Base-by-base conservation (phyloP, 345 rosid genomes). In the Aegle marmelos region DNA sequence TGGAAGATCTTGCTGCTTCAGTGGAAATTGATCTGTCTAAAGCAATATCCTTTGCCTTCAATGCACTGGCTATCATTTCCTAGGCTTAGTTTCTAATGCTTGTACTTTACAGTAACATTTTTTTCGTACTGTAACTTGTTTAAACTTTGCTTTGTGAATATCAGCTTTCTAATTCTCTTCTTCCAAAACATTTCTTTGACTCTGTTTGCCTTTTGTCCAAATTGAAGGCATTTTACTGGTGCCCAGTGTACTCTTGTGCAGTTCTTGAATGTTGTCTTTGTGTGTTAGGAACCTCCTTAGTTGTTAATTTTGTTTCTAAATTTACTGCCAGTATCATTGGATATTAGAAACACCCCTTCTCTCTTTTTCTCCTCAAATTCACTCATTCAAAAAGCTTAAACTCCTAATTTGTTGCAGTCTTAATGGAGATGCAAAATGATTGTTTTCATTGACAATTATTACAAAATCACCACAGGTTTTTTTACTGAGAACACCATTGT, bases 1-100 rank as follows among this genome's bases (percentile, higher is more conserved):
- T 94, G 82, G 97, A 92, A 85, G 98, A 96, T 81, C 92, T 92
- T 75, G 87, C 97, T 19, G 97, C 97, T 82, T 91, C 97, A n/a
- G 95, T 94, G 31, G 99, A 96, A 82, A 87, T 94, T 70, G 86
- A 88, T 90, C 84, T 96, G 73, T 87, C 98, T 25, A 88, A 89
- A 75, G 98, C 99, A 88, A 94, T 96, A 96, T 92, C 99, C 99
- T 94, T 91, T 86, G 45, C 63, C 25, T 56, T 28, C 28, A 37
- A 36, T 64, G 63, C 2, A 30, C 50, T 72, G 6, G n/a, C 58
- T 48, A 17, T n/a, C 19, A 37, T 33, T 75, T 56, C 21, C 14
- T 8, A 33, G 72, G 25, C 27, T 19, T 6, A 30, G 62, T 22
- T 22, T 48, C 37, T 33, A 21, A 45, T 53, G 11, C 8, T 28